These are phyloP conservation scores for Coemansia sp. DNA, from an alignment of 192 early-diverging fungal species.

Conservation along the genomic window DNA sequence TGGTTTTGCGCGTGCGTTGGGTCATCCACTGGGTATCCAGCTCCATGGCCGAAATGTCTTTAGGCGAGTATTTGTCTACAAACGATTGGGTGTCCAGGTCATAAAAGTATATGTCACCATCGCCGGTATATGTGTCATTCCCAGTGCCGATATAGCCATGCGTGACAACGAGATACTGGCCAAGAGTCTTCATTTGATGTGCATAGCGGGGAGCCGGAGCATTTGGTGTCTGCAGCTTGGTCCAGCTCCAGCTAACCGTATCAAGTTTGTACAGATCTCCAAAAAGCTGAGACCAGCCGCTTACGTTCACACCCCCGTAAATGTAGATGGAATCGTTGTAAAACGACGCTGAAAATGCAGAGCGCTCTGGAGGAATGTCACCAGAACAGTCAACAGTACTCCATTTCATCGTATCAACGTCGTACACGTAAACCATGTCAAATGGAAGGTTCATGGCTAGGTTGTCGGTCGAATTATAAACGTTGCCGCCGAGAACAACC, in stretches of 20 bases:
- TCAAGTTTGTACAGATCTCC: constrained; percentile 40
- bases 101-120: constrained; percentile 44
- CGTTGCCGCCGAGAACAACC: constrained; percentile 43
- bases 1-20: constrained; percentile 16
- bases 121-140: constrained; percentile 11
- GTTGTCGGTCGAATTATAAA: not conserved
- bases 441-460: constrained; percentile 25
- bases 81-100: constrained; percentile 27
- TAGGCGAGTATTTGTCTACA: constrained; percentile 37
- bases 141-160: constrained; percentile 26
- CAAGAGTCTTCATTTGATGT: constrained; percentile 48
- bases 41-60: constrained; percentile 19
- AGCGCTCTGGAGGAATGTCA: constrained; percentile 29
- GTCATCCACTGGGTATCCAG: constrained; percentile 38
- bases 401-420: constrained; percentile 40
- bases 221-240: constrained; percentile 28
- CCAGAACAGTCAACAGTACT: constrained; percentile 23
- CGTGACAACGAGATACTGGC: constrained; percentile 38
- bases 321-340: constrained; percentile 31
- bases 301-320: constrained; percentile 39
- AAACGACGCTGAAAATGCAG: constrained; percentile 22
- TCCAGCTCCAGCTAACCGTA: constrained; percentile 35
- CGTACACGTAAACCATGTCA: constrained; percentile 26
- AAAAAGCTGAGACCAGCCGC: constrained; percentile 21
- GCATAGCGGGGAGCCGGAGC: constrained; percentile 38